Conservation (phyloP, 768 basidiomycete genomes). For the Boletus sp. region DNA sequence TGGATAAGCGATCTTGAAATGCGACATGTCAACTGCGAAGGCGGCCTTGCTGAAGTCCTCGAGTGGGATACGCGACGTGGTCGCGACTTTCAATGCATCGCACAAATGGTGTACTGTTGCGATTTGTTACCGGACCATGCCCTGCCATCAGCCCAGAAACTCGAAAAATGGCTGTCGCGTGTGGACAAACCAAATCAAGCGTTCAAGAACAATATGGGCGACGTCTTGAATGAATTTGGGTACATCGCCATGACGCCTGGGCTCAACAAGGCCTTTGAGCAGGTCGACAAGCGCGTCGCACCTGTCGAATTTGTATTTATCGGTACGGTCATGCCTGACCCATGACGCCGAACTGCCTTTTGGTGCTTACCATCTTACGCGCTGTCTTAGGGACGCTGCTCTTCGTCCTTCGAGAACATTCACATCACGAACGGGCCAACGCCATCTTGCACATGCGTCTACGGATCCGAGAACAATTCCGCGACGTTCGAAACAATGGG, state of each 20-base stretch:
- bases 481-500: conserved; percentile 64
- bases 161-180: conserved; percentile 45
- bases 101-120: conserved; percentile 66
- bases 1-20: conserved; percentile 62
- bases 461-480: conserved; percentile 51
- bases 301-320: conserved; percentile 81
- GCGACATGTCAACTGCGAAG: conserved; percentile 54
- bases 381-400: conserved; percentile 59
- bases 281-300: conserved; percentile 58
- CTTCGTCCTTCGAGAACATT: conserved; percentile 44
- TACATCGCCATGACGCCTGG: conserved; percentile 42
- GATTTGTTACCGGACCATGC: conserved; percentile 46
- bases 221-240: conserved; percentile 52
- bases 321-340: conserved; percentile 40
- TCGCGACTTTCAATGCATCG: conserved; percentile 74
- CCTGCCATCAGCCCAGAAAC: conserved; percentile 50
- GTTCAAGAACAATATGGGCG: conserved; percentile 54
- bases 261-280: conserved; percentile 47
- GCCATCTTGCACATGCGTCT: conserved; percentile 57
- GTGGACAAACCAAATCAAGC: conserved; percentile 36
- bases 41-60: conserved; percentile 54
- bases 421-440: conserved; percentile 46
- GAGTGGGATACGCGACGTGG: conserved; percentile 66
- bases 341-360: neutral
- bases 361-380: neutral